These are phyloP conservation scores for Chytriomyces sp. DNA, from an alignment of 192 early-diverging fungal species.

Conservation along the genomic window DNA sequence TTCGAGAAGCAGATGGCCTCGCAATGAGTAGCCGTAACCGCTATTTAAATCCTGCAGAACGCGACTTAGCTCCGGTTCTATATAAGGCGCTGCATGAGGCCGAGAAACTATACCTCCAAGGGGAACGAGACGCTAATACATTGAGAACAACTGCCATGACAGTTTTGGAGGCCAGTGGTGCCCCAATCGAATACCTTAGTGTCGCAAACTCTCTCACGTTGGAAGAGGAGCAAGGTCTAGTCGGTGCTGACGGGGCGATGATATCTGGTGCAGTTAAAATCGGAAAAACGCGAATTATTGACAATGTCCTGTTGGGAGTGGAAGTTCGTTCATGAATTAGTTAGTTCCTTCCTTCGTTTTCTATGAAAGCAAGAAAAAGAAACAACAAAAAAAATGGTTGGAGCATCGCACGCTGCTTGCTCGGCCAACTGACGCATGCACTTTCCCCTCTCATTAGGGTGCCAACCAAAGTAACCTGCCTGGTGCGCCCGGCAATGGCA, in stretches of 20 bases:
- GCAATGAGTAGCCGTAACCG: slow-evolving; percentile 90
- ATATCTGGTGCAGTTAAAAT: slow-evolving; percentile 83
- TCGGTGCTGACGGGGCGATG: slow-evolving; percentile 64
- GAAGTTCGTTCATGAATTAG: slow-evolving; percentile 17
- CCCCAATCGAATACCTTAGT: slow-evolving; percentile 84
- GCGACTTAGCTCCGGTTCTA: slow-evolving; percentile 70
- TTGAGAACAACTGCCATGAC: slow-evolving; percentile 51
- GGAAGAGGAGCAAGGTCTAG: slow-evolving; percentile 55
- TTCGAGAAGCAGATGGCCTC: slow-evolving; percentile 79
- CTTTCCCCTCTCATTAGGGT: too few relatives aligned
- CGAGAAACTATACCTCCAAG: slow-evolving; percentile 47
- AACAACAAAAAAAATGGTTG: background rate
- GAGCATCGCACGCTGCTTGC: background rate
- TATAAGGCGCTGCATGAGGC: slow-evolving; percentile 68
- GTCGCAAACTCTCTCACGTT: slow-evolving; percentile 72
- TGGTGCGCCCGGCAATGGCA: background rate
- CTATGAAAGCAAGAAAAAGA: background rate
- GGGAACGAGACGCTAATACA: slow-evolving; percentile 30
- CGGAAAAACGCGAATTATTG: slow-evolving; percentile 89
- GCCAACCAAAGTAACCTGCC: background rate
- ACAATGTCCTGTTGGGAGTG: slow-evolving; percentile 81
- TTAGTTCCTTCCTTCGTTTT: too few relatives aligned
- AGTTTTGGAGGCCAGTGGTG: slow-evolving; percentile 53
- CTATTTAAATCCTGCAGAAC: slow-evolving; percentile 75
- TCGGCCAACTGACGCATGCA: too few relatives aligned